Base-by-base conservation (phyloP, 2,329 filamentous ascomycete genomes). In the Hirsutella thompsonii region DNA sequence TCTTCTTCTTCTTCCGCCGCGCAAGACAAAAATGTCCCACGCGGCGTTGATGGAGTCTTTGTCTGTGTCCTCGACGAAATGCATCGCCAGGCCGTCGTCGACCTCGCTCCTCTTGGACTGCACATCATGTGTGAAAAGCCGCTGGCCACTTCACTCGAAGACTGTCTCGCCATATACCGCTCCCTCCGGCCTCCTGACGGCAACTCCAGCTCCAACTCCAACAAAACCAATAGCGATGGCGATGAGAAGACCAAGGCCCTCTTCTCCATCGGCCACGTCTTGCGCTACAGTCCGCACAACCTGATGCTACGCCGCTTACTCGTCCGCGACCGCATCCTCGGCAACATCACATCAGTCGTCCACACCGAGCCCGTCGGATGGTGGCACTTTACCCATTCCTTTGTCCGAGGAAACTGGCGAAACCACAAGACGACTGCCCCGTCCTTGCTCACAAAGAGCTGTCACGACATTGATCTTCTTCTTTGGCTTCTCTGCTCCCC, bases 121-220 rank as follows among this genome's bases (percentile, higher is more conserved):
- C 88, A 95, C 58, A 78, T 96, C 47, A 84, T 95, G 70, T 93
- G 88, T 58, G 92, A 98, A 68, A 98, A 98, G 63, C 92, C 92
- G 2, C 65, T 98, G 41, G 86, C 88, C 0, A 87, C 86, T 19
- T 82, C 76, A 0, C 65, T 96, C 21, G 60, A 70, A 16, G 87
- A 92, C 52, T 95, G 88, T 55, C 65, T 94, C 29, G 69, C 68
- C 35, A 90, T 94, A 52, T 86, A 79, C 58, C 63, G 63, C 38
- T 70, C 79, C 1, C 56, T 85, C 47, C 55, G 61, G 13, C 57
- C 60, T 6, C 49, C 47, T n/a, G n/a, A n/a, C n/a, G n/a, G n/a
- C n/a, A n/a, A n/a, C n/a, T n/a, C n/a, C n/a, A n/a, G n/a, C n/a
- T n/a, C n/a, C n/a, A n/a, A n/a, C n/a, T n/a, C n/a, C n/a, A n/a